Evolutionary conservation across 2,329 filamentous ascomycete genomes (phyloP), one percentile per base, ranked within the genome.

Genomic region (Colletotrichum destructivum): DNA sequence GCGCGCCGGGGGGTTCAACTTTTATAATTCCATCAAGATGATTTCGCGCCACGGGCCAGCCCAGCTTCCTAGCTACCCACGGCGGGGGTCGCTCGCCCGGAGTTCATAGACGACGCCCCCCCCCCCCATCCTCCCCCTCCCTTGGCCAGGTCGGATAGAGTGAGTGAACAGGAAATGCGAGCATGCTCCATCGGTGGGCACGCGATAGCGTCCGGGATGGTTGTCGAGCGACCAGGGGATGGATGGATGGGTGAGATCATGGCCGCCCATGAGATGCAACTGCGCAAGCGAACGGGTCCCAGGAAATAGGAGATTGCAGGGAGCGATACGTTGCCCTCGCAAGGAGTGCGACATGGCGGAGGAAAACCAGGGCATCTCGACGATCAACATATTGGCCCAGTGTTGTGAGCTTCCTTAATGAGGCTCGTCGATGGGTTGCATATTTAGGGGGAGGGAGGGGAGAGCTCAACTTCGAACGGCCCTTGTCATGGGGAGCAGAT

Each of bases 301-400:
- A 56, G 63, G 56, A 67, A n/a, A 51, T 52, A 31, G 44, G 63
- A 67, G 49, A 71, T 71, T 71, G 57, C 64, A 71, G n/a, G 68
- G 49, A 51, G n/a, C 52, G 52, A 52, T 44, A 16, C 16, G 23
- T 21, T 38, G 31, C 21, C 47, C 52, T 9, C 18, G 47, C 46
- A 23, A 23, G 26, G 40, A 57, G 56, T 12, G 26, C 23, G 9
- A 35, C 12, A 42, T 56, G 46, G 55, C 35, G 11, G 38, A 42
- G 46, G 57, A 4, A 49, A 60, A 54, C n/a, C 31, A 49, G 31
- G 31, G 54, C 42, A 35, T 11, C 47, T 38, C 21, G 66, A 31
- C 38, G 61, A 70, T 71, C 70, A 35, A 40, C 55, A 56, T 72
- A 57, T 31, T 38, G 35, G 47, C 21, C 49, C 47, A 38, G 55